These are phyloP conservation scores for Helminthosporium solani DNA, from an alignment of 2,329 filamentous ascomycete species.

Conservation along the genomic window DNA sequence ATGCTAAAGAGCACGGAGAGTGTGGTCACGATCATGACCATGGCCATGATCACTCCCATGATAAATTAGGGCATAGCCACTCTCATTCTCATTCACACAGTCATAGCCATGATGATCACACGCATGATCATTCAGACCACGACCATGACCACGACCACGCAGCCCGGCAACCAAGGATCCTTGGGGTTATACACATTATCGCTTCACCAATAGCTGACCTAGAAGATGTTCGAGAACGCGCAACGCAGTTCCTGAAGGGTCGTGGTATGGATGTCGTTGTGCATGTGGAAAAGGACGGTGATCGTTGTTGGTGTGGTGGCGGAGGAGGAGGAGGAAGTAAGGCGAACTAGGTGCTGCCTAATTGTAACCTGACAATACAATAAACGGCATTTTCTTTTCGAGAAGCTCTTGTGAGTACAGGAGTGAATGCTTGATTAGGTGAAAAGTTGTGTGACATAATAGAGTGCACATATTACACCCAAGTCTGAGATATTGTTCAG, in stretches of 20 bases:
- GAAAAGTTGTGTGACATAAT: too few species aligned
- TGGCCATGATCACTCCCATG: slow-evolving; percentile 34
- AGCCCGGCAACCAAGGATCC: slow-evolving; percentile 52
- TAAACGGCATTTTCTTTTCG: not conserved
- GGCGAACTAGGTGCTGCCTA: slow-evolving; percentile 11
- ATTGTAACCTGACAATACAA: not conserved
- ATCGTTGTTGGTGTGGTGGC: slow-evolving; percentile 65
- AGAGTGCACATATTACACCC: too few species aligned
- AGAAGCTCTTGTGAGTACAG: not conserved
- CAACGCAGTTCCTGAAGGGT: slow-evolving; percentile 67
- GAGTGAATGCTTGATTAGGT: not conserved
- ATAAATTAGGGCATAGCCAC: slow-evolving; percentile 30
- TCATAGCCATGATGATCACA: slow-evolving; percentile 15
- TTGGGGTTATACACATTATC: slow-evolving; percentile 85
- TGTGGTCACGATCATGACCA: slow-evolving; percentile 39
- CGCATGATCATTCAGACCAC: slow-evolving; percentile 35
- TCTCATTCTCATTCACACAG: slow-evolving; percentile 35
- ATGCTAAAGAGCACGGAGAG: slow-evolving; percentile 43
- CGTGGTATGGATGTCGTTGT: slow-evolving; percentile 79
- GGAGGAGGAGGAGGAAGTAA: slow-evolving; percentile 51
- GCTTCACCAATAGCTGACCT: slow-evolving; percentile 70
- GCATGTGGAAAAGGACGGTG: slow-evolving; percentile 84
- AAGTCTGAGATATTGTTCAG: too few species aligned
- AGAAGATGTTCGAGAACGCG: slow-evolving; percentile 81
- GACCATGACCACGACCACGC: slow-evolving; percentile 39